Conservation (phyloP, 768 basidiomycete genomes). For the Agaricus sinodeliciosus region DNA sequence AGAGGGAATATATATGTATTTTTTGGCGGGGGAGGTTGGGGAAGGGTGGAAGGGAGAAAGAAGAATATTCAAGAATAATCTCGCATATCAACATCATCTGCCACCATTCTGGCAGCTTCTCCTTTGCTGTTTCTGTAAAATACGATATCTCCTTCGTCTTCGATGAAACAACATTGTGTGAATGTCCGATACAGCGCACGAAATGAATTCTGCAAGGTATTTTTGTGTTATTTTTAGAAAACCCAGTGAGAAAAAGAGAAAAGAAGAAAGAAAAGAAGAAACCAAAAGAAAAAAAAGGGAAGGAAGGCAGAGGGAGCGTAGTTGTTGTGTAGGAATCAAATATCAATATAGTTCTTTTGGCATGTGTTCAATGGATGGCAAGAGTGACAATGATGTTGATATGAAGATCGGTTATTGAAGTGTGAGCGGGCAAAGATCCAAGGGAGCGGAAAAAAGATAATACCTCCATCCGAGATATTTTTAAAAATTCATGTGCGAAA, state of each 20-base stretch:
- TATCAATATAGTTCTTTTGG: not conserved
- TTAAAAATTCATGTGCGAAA: not conserved
- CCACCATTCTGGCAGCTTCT: constrained; percentile 28
- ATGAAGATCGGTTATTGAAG: not conserved
- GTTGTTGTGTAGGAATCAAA: not conserved
- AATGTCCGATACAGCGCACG: constrained; percentile 55
- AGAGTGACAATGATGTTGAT: not conserved
- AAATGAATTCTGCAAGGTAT: constrained; percentile 39
- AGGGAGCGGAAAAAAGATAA: not conserved
- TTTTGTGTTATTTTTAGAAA: not conserved
- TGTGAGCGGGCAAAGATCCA: not conserved
- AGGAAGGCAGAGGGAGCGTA: no score
- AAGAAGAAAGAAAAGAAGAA: no score
- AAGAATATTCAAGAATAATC: not conserved
- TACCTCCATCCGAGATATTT: not conserved
- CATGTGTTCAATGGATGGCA: constrained; percentile 3
- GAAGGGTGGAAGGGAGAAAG: no score
- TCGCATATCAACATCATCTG: constrained; percentile 14
- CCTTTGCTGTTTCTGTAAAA: constrained; percentile 56
- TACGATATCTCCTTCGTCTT: constrained; percentile 55
- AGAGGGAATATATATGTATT: no score
- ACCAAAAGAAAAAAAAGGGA: no score
- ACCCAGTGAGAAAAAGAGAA: no score
- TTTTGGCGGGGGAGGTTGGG: no score
- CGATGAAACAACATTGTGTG: constrained; percentile 55